These are phyloP conservation scores for Cardamine resedifolia DNA, from an alignment of 345 rosid genomes.

Conservation along the genomic window DNA sequence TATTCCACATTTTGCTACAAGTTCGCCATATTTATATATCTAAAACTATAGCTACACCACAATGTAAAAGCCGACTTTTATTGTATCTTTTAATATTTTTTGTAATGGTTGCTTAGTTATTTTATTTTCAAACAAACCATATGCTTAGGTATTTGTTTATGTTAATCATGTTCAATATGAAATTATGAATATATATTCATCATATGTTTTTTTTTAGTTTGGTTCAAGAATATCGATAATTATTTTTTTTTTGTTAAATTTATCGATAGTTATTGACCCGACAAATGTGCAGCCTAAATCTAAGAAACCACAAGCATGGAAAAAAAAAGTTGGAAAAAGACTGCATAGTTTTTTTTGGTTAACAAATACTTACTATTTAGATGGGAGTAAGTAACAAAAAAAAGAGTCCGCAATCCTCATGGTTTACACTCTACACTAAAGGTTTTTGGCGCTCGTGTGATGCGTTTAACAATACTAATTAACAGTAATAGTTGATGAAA, in stretches of 20 bases:
- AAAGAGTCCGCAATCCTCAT: background rate
- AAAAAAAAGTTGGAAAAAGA: constrained; percentile 6
- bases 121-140: background rate
- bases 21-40: background rate
- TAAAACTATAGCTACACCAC: background rate
- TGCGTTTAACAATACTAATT: background rate
- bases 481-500: background rate
- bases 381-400: background rate
- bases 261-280: constrained; percentile 19
- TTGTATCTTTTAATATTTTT: background rate
- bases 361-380: background rate
- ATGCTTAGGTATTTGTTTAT: background rate
- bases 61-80: background rate
- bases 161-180: constrained; percentile 9
- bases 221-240: constrained; percentile 10
- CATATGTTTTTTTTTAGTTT: background rate
- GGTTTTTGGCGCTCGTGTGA: background rate
- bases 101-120: background rate
- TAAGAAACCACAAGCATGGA: constrained; percentile 22
- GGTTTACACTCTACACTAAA: background rate
- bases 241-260: too few relatives aligned
- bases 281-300: constrained; percentile 21
- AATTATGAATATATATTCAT: background rate
- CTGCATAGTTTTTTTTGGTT: too few relatives aligned
- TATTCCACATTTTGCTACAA: background rate